Evolutionary conservation across 441 rosid genomes (phyloP).

Genomic region (Aleurites moluccanus): DNA sequence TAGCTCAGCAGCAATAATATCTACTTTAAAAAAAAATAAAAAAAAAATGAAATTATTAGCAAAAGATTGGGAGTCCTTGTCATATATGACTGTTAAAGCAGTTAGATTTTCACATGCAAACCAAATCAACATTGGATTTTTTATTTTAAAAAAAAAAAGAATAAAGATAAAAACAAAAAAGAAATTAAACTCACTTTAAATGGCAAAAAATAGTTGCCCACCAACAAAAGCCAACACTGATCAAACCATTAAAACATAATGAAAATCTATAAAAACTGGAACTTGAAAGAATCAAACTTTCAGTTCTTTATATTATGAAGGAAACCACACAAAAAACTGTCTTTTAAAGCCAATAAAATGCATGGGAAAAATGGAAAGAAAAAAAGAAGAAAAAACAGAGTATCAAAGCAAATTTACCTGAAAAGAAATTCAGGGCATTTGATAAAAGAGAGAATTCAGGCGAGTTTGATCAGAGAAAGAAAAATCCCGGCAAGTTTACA

Average conservation of each 20-base stretch:
- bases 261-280: background rate
- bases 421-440: slow-evolving; percentile 24
- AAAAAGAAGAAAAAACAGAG: background rate
- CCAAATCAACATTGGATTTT: background rate
- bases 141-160: background rate
- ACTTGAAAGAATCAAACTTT: background rate
- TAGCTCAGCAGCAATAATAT: background rate
- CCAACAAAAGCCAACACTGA: slow-evolving; percentile 10
- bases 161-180: background rate
- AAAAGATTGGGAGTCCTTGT: background rate
- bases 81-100: background rate
- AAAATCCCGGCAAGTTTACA: slow-evolving; percentile 20
- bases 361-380: background rate
- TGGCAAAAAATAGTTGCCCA: slow-evolving; percentile 15
- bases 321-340: background rate
- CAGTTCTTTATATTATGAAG: background rate
- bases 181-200: background rate
- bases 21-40: no score
- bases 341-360: slow-evolving; percentile 6
- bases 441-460: slow-evolving; percentile 3
- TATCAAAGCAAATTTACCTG: slow-evolving; percentile 19
- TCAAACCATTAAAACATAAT: slow-evolving; percentile 7
- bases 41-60: background rate
- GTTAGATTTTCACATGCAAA: slow-evolving; percentile 10
- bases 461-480: background rate